phyloP scores from a whole-genome alignment of 1,284 basidiomycete genomes.

The Ganoderma sinense region DNA sequence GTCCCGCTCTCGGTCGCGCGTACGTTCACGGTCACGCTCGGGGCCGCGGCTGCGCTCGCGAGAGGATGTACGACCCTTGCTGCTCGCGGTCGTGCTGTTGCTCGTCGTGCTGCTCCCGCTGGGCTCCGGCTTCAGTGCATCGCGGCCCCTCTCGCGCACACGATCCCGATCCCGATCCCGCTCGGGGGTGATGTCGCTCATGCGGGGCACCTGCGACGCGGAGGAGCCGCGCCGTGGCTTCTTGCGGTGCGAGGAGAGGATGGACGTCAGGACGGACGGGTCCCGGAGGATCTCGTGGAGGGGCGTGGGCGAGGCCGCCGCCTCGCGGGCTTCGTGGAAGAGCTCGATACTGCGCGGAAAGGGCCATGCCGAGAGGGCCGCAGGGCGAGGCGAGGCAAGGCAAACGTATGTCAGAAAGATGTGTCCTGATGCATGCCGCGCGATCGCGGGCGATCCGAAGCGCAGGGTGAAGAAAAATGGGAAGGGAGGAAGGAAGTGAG shows the following conservation, averaged over 20 bases:
- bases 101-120: conserved; percentile 18
- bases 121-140: conserved; percentile 7
- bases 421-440: background rate
- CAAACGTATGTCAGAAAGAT: conserved; percentile 2
- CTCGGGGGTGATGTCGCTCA: background rate
- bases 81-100: conserved; percentile 15
- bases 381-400: background rate
- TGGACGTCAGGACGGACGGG: conserved; percentile 37
- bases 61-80: background rate
- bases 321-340: conserved; percentile 40
- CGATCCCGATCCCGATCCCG: conserved; percentile 22
- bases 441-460: conserved; percentile 3
- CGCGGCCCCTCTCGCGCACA: conserved; percentile 27
- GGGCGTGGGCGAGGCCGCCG: conserved; percentile 40
- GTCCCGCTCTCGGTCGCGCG: conserved; percentile 13
- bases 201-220: conserved; percentile 31
- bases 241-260: conserved; percentile 36
- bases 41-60: conserved; percentile 24
- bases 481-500: background rate
- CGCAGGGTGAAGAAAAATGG: background rate
- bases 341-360: conserved; percentile 29
- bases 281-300: conserved; percentile 43
- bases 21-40: background rate
- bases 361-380: background rate
- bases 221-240: conserved; percentile 38